A percentile compares a stretch with the other conserved stretches of the same genome.
Evolutionary conservation across 179 eudicot genomes (phyloP).

Genomic region (Camellia oleifera): DNA sequence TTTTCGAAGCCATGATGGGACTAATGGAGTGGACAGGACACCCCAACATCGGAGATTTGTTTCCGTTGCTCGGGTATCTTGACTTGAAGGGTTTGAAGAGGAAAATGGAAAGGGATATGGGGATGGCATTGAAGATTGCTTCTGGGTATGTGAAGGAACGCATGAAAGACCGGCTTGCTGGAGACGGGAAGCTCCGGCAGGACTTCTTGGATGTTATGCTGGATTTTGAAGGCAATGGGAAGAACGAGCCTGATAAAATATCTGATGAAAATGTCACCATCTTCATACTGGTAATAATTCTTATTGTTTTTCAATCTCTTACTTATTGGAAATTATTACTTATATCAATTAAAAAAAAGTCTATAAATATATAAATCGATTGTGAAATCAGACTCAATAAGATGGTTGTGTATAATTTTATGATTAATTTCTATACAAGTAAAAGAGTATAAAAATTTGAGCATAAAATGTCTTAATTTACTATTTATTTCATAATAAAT

Average conservation of each 20-base stretch:
- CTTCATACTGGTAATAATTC: slow-evolving; percentile 28
- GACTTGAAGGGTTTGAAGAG: slow-evolving; percentile 34
- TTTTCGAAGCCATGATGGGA: slow-evolving; percentile 23
- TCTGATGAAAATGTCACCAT: slow-evolving; percentile 27
- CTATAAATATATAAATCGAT: too few relatives aligned
- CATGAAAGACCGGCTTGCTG: slow-evolving; percentile 14
- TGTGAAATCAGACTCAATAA: too few relatives aligned
- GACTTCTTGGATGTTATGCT: slow-evolving; percentile 41
- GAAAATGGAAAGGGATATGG: slow-evolving; percentile 26
- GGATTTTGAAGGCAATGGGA: slow-evolving; percentile 35
- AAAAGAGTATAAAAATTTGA: too few relatives aligned
- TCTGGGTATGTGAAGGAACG: slow-evolving; percentile 33
- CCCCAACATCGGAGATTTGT: slow-evolving; percentile 34
- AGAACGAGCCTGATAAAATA: slow-evolving; percentile 28
- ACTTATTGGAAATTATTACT: too few relatives aligned
- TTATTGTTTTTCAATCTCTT: too few relatives aligned
- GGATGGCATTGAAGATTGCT: slow-evolving; percentile 26
- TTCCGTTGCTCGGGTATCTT: slow-evolving; percentile 26
- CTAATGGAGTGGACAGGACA: slow-evolving; percentile 34
- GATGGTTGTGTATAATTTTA: too few relatives aligned
- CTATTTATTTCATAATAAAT: too few relatives aligned
- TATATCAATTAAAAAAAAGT: too few relatives aligned
- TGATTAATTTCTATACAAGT: too few relatives aligned
- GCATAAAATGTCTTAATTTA: too few relatives aligned
- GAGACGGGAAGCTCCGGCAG: slow-evolving; percentile 8